Conservation (phyloP, 2,329 filamentous ascomycete species). For the Fusarium pseudoanthophilum region DNA sequence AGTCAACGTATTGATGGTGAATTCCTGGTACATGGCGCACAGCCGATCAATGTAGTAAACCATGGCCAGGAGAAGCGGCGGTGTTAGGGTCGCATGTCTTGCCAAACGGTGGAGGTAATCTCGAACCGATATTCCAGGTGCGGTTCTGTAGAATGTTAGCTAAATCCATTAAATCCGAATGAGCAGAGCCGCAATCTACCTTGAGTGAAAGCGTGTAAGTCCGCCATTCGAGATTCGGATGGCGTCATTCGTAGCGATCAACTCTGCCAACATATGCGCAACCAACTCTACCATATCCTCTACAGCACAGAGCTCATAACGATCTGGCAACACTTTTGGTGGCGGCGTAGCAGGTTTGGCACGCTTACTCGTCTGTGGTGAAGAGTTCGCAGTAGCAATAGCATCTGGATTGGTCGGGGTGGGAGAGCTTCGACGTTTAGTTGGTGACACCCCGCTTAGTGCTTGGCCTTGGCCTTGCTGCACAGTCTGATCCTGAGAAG, state of each 20-base stretch:
- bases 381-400: constrained; percentile 40
- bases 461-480: constrained; percentile 23
- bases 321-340: constrained; percentile 71
- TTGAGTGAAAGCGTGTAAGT: constrained; percentile 93
- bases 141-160: constrained; percentile 57
- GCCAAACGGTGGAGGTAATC: constrained; percentile 95
- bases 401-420: constrained; percentile 46
- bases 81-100: constrained; percentile 91
- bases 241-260: constrained; percentile 95
- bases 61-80: constrained; percentile 96
- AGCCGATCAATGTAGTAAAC: constrained; percentile 98
- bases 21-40: constrained; percentile 90
- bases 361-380: constrained; percentile 59
- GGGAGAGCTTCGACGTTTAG: constrained; percentile 49
- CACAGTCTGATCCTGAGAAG: constrained; percentile 24
- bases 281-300: constrained; percentile 92
- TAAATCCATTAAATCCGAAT: constrained; percentile 1
- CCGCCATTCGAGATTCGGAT: constrained; percentile 78
- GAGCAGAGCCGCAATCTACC: constrained; percentile 61
- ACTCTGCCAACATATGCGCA: constrained; percentile 92
- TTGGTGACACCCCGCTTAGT: constrained; percentile 47
- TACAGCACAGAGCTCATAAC: constrained; percentile 83
- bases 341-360: constrained; percentile 61
- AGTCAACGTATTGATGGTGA: constrained; percentile 95
- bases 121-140: constrained; percentile 91